Percentiles rank a stretch among this genome's conserved stretches.
Evolutionary conservation across 768 basidiomycete species (phyloP).

Genomic region (Amanita thiersii): DNA sequence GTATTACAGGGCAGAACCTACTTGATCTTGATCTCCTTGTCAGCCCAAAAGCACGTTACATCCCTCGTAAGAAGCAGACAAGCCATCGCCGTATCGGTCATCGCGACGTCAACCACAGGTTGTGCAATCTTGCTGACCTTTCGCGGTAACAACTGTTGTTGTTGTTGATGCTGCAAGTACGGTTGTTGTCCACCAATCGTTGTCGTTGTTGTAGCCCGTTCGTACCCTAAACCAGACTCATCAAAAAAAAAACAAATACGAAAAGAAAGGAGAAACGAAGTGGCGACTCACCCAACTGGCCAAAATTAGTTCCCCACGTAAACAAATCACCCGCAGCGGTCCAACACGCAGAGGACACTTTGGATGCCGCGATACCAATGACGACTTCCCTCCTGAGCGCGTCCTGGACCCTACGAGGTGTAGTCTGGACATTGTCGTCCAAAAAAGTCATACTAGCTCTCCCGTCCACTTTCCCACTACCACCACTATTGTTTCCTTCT

Average conservation of each 20-base stretch:
- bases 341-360: constrained; percentile 86
- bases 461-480: not conserved
- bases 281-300: constrained; percentile 85
- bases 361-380: constrained; percentile 78
- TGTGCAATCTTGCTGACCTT: constrained; percentile 72
- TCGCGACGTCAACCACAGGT: constrained; percentile 61
- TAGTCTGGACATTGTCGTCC: constrained; percentile 72
- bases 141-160: constrained; percentile 71
- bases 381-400: constrained; percentile 73
- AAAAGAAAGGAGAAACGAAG: too few relatives aligned
- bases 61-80: constrained; percentile 76
- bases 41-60: constrained; percentile 78
- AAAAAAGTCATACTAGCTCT: constrained; percentile 9
- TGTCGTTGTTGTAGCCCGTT: too few relatives aligned
- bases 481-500: not conserved
- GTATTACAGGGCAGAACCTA: constrained; percentile 24
- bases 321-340: constrained; percentile 53
- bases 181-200: too few relatives aligned
- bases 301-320: constrained; percentile 92
- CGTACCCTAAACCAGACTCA: too few relatives aligned
- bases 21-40: constrained; percentile 68
- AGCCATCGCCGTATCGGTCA: constrained; percentile 78
- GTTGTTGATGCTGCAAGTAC: too few relatives aligned
- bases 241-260: too few relatives aligned
- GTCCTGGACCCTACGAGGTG: constrained; percentile 67